phyloP scores from a whole-genome alignment of 495 filamentous ascomycete species.

The Hypoxylon subgilvum region DNA sequence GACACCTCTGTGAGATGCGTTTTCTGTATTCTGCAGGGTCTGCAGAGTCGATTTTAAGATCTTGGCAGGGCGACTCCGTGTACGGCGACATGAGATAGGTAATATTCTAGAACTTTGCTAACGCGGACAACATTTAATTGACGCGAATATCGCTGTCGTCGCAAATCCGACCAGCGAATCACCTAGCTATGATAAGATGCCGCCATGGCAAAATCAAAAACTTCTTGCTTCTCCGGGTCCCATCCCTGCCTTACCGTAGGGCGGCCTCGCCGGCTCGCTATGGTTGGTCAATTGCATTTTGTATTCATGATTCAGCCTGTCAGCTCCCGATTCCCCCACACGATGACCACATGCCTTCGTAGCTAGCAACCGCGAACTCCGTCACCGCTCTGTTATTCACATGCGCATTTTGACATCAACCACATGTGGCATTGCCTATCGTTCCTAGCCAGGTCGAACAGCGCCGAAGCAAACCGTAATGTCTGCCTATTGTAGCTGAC shows the following conservation, averaged over 20 bases:
- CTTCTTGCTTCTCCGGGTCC: slow-evolving; percentile 26
- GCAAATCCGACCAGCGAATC: slow-evolving; percentile 34
- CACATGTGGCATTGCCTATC: background rate
- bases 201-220: slow-evolving; percentile 26
- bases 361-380: slow-evolving; percentile 25
- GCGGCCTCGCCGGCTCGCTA: background rate
- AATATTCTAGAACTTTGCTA: slow-evolving; percentile 4
- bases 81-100: slow-evolving; percentile 19
- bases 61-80: slow-evolving; percentile 35
- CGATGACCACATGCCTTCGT: slow-evolving; percentile 23
- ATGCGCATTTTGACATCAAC: slow-evolving; percentile 24
- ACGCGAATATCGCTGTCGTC: slow-evolving; percentile 38
- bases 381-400: slow-evolving; percentile 24
- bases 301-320: slow-evolving; percentile 26
- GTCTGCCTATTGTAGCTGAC: background rate
- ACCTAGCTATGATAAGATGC: slow-evolving; percentile 33
- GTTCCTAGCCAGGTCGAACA: no score
- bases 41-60: slow-evolving; percentile 12
- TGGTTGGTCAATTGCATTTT: slow-evolving; percentile 22
- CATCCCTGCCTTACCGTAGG: slow-evolving; percentile 31
- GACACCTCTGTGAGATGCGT: slow-evolving; percentile 19
- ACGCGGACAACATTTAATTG: slow-evolving; percentile 16
- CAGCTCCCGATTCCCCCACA: slow-evolving; percentile 26
- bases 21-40: slow-evolving; percentile 34
- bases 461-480: no score